Evolutionary conservation across 1,284 basidiomycete genomes (phyloP).

Genomic region (Hymenochaete sp.): DNA sequence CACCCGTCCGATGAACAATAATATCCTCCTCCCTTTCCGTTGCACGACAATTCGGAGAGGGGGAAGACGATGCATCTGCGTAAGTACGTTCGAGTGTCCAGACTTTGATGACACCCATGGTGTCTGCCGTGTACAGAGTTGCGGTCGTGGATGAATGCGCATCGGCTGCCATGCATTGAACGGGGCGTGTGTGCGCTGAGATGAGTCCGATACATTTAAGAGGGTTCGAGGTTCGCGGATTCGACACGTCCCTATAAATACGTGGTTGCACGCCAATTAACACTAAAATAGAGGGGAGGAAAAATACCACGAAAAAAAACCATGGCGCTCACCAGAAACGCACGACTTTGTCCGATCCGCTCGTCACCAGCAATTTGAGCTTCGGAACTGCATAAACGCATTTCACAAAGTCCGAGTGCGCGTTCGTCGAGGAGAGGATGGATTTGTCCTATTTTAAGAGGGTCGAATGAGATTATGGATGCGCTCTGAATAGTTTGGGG

Average conservation of each 20-base stretch:
- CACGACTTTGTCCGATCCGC: slow-evolving; percentile 85
- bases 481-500: slow-evolving; percentile 7
- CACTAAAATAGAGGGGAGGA: background rate
- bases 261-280: slow-evolving; percentile 2
- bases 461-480: slow-evolving; percentile 3
- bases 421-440: slow-evolving; percentile 61
- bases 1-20: slow-evolving; percentile 67
- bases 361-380: slow-evolving; percentile 67
- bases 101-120: slow-evolving; percentile 73
- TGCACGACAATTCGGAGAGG: slow-evolving; percentile 45
- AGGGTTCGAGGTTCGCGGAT: slow-evolving; percentile 33
- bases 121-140: slow-evolving; percentile 72
- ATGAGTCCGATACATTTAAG: slow-evolving; percentile 53
- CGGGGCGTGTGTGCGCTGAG: slow-evolving; percentile 65
- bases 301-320: background rate
- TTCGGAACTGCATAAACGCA: slow-evolving; percentile 60
- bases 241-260: slow-evolving; percentile 51
- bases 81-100: slow-evolving; percentile 56
- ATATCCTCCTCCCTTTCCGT: slow-evolving; percentile 47
- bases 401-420: slow-evolving; percentile 86
- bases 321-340: slow-evolving; percentile 68
- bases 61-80: too few relatives aligned
- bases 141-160: slow-evolving; percentile 36
- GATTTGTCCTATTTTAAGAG: slow-evolving; percentile 47
- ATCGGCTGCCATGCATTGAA: slow-evolving; percentile 52